phyloP scores from a whole-genome alignment of 1,139 yeast genomes.

The Taphrina populina region DNA sequence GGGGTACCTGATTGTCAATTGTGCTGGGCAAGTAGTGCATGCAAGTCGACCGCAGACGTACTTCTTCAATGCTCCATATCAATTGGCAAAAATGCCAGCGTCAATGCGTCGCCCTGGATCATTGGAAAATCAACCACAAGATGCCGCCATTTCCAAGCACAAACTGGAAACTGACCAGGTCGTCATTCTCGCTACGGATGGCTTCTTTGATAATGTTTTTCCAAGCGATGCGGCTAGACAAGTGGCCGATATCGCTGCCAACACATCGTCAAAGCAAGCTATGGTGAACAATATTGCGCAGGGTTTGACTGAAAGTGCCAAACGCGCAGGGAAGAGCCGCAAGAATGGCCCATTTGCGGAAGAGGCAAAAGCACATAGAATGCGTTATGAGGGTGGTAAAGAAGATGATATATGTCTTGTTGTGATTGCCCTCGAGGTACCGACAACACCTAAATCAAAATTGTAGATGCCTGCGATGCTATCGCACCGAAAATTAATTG shows the following conservation, averaged over 20 bases:
- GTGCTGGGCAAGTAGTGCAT: conserved; percentile 56
- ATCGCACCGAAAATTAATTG: too few species aligned
- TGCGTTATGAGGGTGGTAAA: conserved; percentile 32
- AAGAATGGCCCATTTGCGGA: conserved; percentile 30
- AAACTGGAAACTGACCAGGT: conserved; percentile 66
- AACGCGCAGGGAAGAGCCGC: conserved; percentile 8
- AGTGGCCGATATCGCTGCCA: conserved; percentile 37
- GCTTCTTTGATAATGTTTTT: conserved; percentile 82
- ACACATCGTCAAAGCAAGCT: background rate
- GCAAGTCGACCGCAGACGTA: conserved; percentile 81
- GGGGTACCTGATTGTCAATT: conserved; percentile 82
- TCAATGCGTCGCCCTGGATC: conserved; percentile 56
- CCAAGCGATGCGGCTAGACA: conserved; percentile 65
- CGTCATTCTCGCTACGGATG: conserved; percentile 86
- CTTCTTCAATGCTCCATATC: conserved; percentile 85
- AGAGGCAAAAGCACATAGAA: conserved; percentile 23
- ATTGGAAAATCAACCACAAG: conserved; percentile 55
- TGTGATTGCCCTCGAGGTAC: conserved; percentile 14
- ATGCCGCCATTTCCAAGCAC: conserved; percentile 49
- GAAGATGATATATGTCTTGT: conserved; percentile 28
- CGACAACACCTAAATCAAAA: background rate
- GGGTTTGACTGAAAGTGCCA: conserved; percentile 9
- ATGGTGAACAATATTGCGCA: conserved; percentile 13
- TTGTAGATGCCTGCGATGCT: too few species aligned
- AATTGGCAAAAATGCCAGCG: conserved; percentile 78